phyloP scores from a whole-genome alignment of 345 rosid species.

The Hypericum perforatum region DNA sequence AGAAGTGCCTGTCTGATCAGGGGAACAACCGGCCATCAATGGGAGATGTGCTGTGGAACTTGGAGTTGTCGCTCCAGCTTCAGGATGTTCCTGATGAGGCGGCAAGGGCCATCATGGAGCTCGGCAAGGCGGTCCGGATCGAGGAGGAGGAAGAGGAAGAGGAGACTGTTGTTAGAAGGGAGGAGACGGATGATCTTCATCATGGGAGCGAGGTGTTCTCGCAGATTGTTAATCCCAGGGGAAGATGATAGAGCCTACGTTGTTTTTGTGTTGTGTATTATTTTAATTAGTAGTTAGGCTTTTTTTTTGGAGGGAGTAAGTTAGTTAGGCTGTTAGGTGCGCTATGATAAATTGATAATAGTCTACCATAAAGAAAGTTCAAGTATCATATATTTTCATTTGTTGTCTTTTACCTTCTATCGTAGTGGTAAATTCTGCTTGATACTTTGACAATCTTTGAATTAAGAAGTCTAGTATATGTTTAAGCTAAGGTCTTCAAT shows the following conservation, averaged over 20 bases:
- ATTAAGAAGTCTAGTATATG: no score
- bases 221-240: constrained; percentile 28
- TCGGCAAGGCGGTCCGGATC: not conserved
- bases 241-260: constrained; percentile 25
- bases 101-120: constrained; percentile 6
- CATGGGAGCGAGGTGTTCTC: constrained; percentile 19
- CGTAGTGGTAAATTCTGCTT: no score
- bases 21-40: constrained; percentile 21
- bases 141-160: constrained; percentile 1
- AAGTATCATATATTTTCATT: no score
- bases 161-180: constrained; percentile 2
- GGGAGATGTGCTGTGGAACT: constrained; percentile 27
- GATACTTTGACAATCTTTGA: no score
- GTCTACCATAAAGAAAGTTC: no score
- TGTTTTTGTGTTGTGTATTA: no score
- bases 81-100: constrained; percentile 23
- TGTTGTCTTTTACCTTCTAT: no score
- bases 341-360: no score
- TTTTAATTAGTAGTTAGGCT: no score
- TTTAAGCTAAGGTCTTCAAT: no score
- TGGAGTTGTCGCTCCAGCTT: constrained; percentile 19
- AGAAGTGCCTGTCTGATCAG: constrained; percentile 19
- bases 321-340: no score
- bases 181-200: constrained; percentile 13
- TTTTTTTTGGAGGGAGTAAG: no score